Percentiles rank a stretch among this genome's conserved stretches.
phyloP scores from a whole-genome alignment of 83 land plant genomes.

The Thuja plicata region DNA sequence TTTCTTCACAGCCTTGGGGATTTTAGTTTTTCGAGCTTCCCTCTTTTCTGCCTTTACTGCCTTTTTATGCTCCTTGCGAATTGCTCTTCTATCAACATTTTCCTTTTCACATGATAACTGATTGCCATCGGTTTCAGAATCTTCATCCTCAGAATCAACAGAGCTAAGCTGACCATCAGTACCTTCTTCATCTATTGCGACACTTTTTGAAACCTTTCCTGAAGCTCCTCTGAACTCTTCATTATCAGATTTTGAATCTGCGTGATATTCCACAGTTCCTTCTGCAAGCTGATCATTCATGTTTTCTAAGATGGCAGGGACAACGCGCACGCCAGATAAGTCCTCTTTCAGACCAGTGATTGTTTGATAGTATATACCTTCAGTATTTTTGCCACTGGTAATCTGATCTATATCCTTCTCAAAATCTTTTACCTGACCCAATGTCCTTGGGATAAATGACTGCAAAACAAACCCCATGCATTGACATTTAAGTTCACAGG shows the following conservation, averaged over 20 bases:
- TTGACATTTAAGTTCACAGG: background rate
- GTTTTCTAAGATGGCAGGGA: conserved; percentile 30
- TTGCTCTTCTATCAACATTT: conserved; percentile 56
- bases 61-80: conserved; percentile 93
- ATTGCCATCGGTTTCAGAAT: conserved; percentile 30
- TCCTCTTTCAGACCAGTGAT: conserved; percentile 78
- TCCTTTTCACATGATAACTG: conserved; percentile 23
- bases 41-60: conserved; percentile 93
- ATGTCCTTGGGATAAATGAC: conserved; percentile 81
- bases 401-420: conserved; percentile 75
- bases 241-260: conserved; percentile 12
- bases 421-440: conserved; percentile 76
- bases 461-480: conserved; percentile 19
- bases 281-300: conserved; percentile 3
- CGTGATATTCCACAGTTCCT: background rate
- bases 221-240: conserved; percentile 2
- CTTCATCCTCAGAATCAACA: conserved; percentile 12
- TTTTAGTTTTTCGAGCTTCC: conserved; percentile 83
- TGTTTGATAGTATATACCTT: conserved; percentile 85
- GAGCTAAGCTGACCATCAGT: background rate
- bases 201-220: conserved; percentile 7
- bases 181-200: background rate
- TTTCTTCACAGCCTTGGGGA: conserved; percentile 91
- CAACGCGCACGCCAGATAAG: conserved; percentile 40
- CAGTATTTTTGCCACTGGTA: conserved; percentile 74